Conservation (phyloP, 805 yeast genomes). For the Candida silvicultrix region DNA sequence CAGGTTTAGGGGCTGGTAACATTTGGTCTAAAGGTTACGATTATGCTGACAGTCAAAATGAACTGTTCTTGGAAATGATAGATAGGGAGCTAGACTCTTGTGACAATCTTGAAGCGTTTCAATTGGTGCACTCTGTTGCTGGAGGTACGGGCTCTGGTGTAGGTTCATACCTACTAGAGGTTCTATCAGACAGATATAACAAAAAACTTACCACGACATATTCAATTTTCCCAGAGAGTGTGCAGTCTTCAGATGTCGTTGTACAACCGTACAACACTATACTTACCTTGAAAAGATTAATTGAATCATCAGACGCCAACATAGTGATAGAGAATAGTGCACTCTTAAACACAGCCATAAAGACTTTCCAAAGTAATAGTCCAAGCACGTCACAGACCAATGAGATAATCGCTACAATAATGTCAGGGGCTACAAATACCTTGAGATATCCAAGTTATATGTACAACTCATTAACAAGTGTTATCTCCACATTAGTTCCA, state of each 20-base stretch:
- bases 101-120: constrained; percentile 86
- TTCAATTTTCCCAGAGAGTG: constrained; percentile 76
- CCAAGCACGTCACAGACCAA: constrained; percentile 77
- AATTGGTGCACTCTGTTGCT: constrained; percentile 88
- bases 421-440: constrained; percentile 82
- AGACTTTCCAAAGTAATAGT: constrained; percentile 45
- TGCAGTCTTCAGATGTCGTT: constrained; percentile 89
- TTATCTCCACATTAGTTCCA: constrained; percentile 77
- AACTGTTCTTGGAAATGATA: constrained; percentile 72
- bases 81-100: constrained; percentile 88
- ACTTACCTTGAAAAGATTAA: constrained; percentile 71
- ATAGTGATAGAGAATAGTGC: constrained; percentile 92
- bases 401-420: constrained; percentile 76
- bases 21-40: constrained; percentile 91
- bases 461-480: constrained; percentile 78
- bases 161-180: constrained; percentile 77
- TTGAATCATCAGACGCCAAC: constrained; percentile 80
- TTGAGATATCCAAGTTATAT: constrained; percentile 87
- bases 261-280: constrained; percentile 95
- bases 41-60: constrained; percentile 63
- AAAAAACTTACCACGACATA: constrained; percentile 82
- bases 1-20: constrained; percentile 92
- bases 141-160: constrained; percentile 99
- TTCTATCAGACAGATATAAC: constrained; percentile 71
- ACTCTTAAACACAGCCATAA: constrained; percentile 62